A percentile compares a stretch with the other conserved stretches of the same genome.
These are phyloP conservation scores for Cryphonectria radicalis DNA, from an alignment of 2,329 filamentous ascomycete genomes.

Conservation along the genomic window DNA sequence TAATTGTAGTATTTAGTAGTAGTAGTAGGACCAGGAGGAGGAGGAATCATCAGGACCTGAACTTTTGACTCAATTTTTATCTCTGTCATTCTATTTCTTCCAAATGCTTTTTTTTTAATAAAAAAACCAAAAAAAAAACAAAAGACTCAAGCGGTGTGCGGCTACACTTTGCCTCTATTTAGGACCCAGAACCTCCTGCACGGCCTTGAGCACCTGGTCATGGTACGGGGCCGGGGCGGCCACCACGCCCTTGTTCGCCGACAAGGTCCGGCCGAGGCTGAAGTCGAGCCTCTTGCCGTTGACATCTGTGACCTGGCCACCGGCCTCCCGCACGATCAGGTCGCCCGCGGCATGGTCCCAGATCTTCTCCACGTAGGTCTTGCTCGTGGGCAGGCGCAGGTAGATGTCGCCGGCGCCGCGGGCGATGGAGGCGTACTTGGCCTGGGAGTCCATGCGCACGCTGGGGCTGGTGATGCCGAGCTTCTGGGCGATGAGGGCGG, in stretches of 20 bases:
- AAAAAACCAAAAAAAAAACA: no score
- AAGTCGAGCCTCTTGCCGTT: constrained; percentile 87
- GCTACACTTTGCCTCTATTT: constrained; percentile 36
- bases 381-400: constrained; percentile 78
- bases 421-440: constrained; percentile 96
- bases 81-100: not conserved
- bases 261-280: constrained; percentile 80
- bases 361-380: constrained; percentile 96
- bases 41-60: not conserved
- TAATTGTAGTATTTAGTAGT: not conserved
- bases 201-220: constrained; percentile 74
- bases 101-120: not conserved
- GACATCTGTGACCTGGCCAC: constrained; percentile 89
- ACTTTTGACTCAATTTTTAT: not conserved
- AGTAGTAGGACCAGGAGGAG: no score
- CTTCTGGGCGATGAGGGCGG: constrained; percentile 79
- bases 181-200: constrained; percentile 73
- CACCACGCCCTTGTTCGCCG: constrained; percentile 90
- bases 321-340: constrained; percentile 90
- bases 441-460: constrained; percentile 96
- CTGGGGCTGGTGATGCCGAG: constrained; percentile 88
- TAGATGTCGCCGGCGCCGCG: constrained; percentile 94
- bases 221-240: constrained; percentile 82
- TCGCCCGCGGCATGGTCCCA: constrained; percentile 98
- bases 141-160: not conserved